These are phyloP conservation scores for Candida schatavii DNA, from an alignment of 805 yeast species.

Conservation along the genomic window DNA sequence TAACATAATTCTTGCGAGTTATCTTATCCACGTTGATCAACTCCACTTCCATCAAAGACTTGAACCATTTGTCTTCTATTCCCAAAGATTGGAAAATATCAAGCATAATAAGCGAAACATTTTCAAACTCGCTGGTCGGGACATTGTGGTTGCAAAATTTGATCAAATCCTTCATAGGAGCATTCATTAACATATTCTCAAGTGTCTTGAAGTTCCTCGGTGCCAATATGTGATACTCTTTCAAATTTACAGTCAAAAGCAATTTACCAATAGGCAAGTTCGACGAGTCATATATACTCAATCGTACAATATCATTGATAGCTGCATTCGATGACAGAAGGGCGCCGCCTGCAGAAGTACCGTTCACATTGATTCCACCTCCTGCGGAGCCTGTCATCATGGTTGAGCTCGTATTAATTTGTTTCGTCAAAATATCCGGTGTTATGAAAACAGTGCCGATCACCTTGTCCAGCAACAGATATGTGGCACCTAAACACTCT, in stretches of 20 bases:
- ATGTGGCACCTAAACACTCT: conserved; percentile 24
- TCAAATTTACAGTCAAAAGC: conserved; percentile 47
- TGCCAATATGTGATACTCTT: conserved; percentile 58
- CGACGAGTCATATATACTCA: conserved; percentile 42
- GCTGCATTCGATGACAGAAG: conserved; percentile 8
- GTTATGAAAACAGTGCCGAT: conserved; percentile 56
- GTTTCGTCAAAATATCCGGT: conserved; percentile 46
- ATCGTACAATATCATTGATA: conserved; percentile 38
- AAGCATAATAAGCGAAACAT: conserved; percentile 55
- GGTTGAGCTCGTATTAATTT: conserved; percentile 30
- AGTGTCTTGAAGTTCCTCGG: conserved; percentile 58
- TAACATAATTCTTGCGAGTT: conserved; percentile 41
- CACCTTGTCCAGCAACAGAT: conserved; percentile 34
- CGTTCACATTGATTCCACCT: conserved; percentile 9
- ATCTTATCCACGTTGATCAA: conserved; percentile 46
- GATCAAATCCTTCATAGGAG: conserved; percentile 53
- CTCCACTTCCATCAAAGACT: conserved; percentile 65
- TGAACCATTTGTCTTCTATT: conserved; percentile 71
- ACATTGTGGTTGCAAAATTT: conserved; percentile 42
- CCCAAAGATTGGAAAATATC: conserved; percentile 74
- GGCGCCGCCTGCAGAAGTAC: conserved; percentile 5
- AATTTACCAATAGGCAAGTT: conserved; percentile 56
- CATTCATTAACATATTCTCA: conserved; percentile 55
- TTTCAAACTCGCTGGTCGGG: conserved; percentile 46
- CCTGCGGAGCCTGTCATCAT: conserved; percentile 27